Percentiles rank a stretch among this genome's conserved stretches.
Conservation (phyloP, 345 rosid species). For the Syzygium jambos region DNA sequence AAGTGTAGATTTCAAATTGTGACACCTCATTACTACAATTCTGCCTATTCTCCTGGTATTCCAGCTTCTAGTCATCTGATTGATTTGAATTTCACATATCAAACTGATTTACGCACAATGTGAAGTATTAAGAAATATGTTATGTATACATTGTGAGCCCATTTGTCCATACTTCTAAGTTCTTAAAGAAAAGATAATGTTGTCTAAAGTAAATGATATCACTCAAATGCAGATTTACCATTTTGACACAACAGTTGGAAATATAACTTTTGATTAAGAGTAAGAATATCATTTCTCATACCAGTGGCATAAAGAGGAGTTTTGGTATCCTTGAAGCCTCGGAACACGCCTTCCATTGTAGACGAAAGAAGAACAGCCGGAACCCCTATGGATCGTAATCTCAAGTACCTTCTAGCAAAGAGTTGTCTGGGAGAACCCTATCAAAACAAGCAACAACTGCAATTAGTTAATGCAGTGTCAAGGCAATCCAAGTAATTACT, state of each 20-base stretch:
- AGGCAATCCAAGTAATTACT: neutral
- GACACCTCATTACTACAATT: neutral
- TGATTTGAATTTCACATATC: neutral
- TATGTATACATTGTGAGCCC: neutral
- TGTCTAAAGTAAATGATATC: neutral
- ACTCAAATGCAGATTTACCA: neutral
- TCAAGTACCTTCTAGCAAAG: conserved; percentile 69
- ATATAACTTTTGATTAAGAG: neutral
- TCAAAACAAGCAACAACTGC: neutral
- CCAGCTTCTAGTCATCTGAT: neutral
- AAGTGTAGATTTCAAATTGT: neutral
- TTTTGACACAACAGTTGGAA: neutral
- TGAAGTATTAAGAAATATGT: neutral
- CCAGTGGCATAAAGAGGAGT: conserved; percentile 86
- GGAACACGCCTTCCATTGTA: conserved; percentile 88
- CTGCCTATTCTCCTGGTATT: neutral
- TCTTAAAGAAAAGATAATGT: neutral
- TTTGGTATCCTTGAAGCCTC: conserved; percentile 88
- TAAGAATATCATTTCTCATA: neutral
- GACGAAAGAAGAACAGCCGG: conserved; percentile 85
- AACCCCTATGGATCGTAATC: conserved; percentile 60
- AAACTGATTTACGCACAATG: neutral
- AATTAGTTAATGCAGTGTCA: neutral
- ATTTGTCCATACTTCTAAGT: neutral
- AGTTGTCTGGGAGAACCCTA: conserved; percentile 52